phyloP scores from a whole-genome alignment of 805 yeast genomes.

The Metschnikowia colocasiae region DNA sequence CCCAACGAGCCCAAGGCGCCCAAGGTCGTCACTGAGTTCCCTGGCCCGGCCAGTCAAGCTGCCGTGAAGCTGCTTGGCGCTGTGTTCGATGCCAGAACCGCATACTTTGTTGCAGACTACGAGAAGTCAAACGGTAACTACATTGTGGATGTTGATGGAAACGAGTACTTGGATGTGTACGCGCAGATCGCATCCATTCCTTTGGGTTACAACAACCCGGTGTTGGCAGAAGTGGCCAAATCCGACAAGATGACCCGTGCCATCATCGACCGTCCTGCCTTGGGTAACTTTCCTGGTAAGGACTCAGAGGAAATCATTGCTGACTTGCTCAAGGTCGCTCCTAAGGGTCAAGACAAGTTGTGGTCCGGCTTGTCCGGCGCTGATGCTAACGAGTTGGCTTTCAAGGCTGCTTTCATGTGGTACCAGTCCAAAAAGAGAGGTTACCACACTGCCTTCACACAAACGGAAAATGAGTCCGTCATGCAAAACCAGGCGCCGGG shows the following conservation, averaged over 20 bases:
- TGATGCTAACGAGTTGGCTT: slow-evolving; percentile 85
- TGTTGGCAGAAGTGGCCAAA: slow-evolving; percentile 61
- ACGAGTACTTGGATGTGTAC: slow-evolving; percentile 67
- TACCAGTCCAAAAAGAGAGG: slow-evolving; percentile 71
- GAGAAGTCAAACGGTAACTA: slow-evolving; percentile 74
- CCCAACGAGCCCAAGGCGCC: slow-evolving; percentile 82
- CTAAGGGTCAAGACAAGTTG: slow-evolving; percentile 67
- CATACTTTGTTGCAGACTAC: slow-evolving; percentile 74
- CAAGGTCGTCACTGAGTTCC: slow-evolving; percentile 55
- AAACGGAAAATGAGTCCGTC: slow-evolving; percentile 65
- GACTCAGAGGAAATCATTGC: slow-evolving; percentile 57
- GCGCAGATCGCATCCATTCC: slow-evolving; percentile 85
- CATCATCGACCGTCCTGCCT: slow-evolving; percentile 77
- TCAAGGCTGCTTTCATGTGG: slow-evolving; percentile 84
- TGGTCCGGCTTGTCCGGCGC: slow-evolving; percentile 85
- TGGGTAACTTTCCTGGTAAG: slow-evolving; percentile 52
- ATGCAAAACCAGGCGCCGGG: slow-evolving; percentile 88
- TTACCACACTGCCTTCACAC: slow-evolving; percentile 52
- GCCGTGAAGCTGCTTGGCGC: slow-evolving; percentile 52
- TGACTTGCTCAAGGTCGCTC: slow-evolving; percentile 62
- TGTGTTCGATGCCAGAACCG: slow-evolving; percentile 69
- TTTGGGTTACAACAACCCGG: slow-evolving; percentile 83
- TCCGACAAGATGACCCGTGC: slow-evolving; percentile 70
- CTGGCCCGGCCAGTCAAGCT: slow-evolving; percentile 69
- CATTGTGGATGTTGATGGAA: slow-evolving; percentile 77